Evolutionary conservation across 805 yeast species (phyloP), one percentile per base, ranked within the genome.

Genomic region (Candida arabinofermentans): DNA sequence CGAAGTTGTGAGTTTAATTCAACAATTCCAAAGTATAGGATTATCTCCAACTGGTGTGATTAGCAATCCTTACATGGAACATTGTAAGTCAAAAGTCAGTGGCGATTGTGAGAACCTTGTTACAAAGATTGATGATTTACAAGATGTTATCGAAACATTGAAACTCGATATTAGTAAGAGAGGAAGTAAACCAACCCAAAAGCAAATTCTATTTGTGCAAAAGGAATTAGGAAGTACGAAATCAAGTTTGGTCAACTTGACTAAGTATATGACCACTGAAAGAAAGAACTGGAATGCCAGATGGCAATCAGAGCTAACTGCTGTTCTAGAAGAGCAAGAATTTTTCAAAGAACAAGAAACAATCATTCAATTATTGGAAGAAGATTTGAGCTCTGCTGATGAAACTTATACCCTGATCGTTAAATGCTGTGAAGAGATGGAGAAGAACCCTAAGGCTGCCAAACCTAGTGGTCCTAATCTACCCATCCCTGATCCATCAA

Each of bases 321-420:
- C 83, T 27, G 91, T 93, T 12, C 84, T 96, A 49, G 96, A 88
- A 55, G 97, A 90, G 56, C 98, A 93, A 61, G 95, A 91, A 50
- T 88, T 88, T 60, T 79, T 90, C 65, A 86, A 86, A 42, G 72
- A 88, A 16, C 97, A 91, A 61, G 96, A 88, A 54, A 96, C 87
- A 46, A 74, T 95, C 41, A 77, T 87, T 2, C 72, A 71, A 24
- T 95, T 91, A 57, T 65, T 93, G 48, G 77, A 74, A 32, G 93
- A 87, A 47, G 99, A 93, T 63, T 64, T 93, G 24, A 75, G 73
- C 19, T 83, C 81, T 53, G 93, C 95, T 1, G 70, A 71, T 35
- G 96, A 89, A 55, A 91, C 97, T 0, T 87, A 81, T 55, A 77
- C 75, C 31, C 68, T 93, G 30, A 90, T 93, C 2, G 87, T 86